phyloP scores from a whole-genome alignment of 1,139 yeast species.

The Debaryomyces nepalensis region DNA sequence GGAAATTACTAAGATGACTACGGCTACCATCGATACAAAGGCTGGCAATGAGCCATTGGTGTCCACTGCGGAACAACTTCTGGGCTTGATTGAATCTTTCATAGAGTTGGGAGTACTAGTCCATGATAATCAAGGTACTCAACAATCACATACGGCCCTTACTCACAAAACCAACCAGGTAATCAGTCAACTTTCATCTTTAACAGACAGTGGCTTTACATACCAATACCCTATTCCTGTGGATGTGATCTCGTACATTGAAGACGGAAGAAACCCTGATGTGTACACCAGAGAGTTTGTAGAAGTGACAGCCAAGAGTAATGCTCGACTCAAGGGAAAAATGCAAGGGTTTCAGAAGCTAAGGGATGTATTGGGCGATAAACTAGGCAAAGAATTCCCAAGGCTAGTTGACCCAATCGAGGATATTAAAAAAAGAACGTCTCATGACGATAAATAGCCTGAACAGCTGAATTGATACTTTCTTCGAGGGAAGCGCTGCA shows the following conservation, averaged over 20 bases:
- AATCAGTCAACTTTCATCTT: constrained; percentile 40
- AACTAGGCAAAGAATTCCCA: constrained; percentile 78
- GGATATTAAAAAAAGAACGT: constrained; percentile 37
- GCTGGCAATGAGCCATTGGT: constrained; percentile 49
- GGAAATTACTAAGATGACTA: constrained; percentile 36
- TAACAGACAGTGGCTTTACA: constrained; percentile 39
- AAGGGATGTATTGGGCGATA: constrained; percentile 67
- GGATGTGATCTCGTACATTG: constrained; percentile 83
- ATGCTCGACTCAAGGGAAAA: constrained; percentile 87
- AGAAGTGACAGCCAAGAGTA: constrained; percentile 86
- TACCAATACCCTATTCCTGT: constrained; percentile 62
- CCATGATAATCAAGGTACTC: constrained; percentile 90
- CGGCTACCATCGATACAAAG: constrained; percentile 33
- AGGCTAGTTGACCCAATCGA: constrained; percentile 53
- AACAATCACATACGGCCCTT: constrained; percentile 49
- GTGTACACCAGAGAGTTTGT: constrained; percentile 95
- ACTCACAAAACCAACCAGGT: constrained; percentile 48
- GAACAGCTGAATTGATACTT: too few relatives aligned
- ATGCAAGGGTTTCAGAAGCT: constrained; percentile 62
- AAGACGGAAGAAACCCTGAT: constrained; percentile 96
- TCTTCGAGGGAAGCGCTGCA: too few relatives aligned
- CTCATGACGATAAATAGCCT: constrained; percentile 6
- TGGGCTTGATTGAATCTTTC: constrained; percentile 77
- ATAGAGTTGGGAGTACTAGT: constrained; percentile 89
- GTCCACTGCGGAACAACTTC: constrained; percentile 61